These are phyloP conservation scores for Colletotrichum noveboracense DNA, from an alignment of 2,329 filamentous ascomycete species.

Conservation along the genomic window DNA sequence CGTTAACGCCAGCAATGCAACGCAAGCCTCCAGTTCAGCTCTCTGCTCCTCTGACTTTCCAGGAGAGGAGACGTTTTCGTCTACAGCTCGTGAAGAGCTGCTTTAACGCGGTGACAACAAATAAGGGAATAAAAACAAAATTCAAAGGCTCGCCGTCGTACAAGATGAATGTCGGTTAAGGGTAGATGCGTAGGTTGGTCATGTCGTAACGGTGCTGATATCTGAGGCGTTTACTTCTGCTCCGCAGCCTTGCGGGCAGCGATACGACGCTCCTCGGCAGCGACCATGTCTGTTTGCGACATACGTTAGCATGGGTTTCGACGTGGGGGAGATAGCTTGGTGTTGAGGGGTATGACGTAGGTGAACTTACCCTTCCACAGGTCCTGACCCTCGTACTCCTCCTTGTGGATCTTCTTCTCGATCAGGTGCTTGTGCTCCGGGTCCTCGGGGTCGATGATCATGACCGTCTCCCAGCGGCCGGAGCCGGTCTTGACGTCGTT, in stretches of 20 bases:
- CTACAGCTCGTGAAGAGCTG: not conserved
- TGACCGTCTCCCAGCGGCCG: conserved; percentile 84
- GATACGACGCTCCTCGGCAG: conserved; percentile 72
- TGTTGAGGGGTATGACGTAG: not conserved
- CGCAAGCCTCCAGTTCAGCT: not conserved
- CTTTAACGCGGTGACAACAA: not conserved
- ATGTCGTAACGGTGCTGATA: not conserved
- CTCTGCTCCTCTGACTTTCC: not conserved
- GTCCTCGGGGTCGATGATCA: conserved; percentile 80
- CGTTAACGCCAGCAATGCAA: conserved; percentile 7
- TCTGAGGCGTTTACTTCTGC: conserved; percentile 8
- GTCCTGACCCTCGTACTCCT: conserved; percentile 87
- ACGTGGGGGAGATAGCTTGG: not conserved
- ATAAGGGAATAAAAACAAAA: not conserved
- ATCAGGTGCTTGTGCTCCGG: conserved; percentile 83
- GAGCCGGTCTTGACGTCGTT: conserved; percentile 77
- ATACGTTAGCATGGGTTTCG: conserved; percentile 1
- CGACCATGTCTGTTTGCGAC: conserved; percentile 74
- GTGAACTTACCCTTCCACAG: conserved; percentile 81
- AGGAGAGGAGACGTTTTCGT: not conserved
- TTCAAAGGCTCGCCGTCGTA: not conserved
- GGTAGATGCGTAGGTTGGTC: not conserved
- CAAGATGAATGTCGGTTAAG: not conserved
- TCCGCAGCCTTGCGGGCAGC: conserved; percentile 37
- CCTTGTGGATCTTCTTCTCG: conserved; percentile 87